Base-by-base conservation (phyloP, 2,329 filamentous ascomycete genomes). In the Colletotrichum karsti region DNA sequence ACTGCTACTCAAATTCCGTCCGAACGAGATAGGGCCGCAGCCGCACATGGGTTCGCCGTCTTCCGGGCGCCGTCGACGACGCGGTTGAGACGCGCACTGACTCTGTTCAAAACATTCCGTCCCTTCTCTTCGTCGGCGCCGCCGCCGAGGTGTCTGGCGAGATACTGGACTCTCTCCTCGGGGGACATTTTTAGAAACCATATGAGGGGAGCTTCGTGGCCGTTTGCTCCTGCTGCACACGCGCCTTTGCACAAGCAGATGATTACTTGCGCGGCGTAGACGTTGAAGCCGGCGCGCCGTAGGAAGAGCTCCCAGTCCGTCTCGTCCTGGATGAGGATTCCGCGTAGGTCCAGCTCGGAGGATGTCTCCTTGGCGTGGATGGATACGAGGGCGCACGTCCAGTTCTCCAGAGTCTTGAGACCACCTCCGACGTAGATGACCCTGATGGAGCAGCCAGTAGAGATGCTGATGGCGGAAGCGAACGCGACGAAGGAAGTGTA, bases 401-500 rank as follows among this genome's bases (percentile, higher is more conserved):
- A 92, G 60, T 77, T 82, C 1, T 84, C 82, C 7, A 90, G 74
- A 0, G 83, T 85, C 22, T 81, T 76, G 18, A 82, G 78, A 0
- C 84, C 84, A 0, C 88, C 88, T 2, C 83, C 81, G 1, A 89
- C 77, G 37, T 87, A 85, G 30, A 81, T 78, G 1, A 84, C 78
- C 2, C 76, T 76, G 1, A 86, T 74, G 1, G 76, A 74, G 54
- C 46, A 59, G 22, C 37, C 20, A 2, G 26, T 35, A 22, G 10
- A 22, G 6, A 75, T 77, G 6, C 78, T 73, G 3, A 88, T 74
- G 1, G 77, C 80, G 1, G 77, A 72, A 0, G 83, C 77, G 67
- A 90, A 90, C 0, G 77, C 79, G 28, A 85, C 78, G 56, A 91
- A 85, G 10, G 85, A 83, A 2, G 79, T 77, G 44, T 89, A 83